Evolutionary conservation across 148 eudicot genomes (phyloP).

Genomic region (Linanthus parryae): DNA sequence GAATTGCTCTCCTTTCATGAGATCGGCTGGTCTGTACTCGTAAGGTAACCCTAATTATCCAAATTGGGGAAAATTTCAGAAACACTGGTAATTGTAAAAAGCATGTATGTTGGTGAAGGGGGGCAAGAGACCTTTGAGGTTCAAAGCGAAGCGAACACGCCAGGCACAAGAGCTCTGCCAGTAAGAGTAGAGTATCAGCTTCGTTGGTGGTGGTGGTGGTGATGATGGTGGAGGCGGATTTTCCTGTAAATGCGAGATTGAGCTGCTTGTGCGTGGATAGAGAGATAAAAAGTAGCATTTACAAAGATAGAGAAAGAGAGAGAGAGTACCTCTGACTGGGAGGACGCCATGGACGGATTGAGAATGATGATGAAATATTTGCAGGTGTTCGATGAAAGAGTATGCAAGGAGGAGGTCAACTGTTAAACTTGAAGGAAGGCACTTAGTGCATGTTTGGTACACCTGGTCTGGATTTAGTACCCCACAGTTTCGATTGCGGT

Average conservation of each 20-base stretch:
- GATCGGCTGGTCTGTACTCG: slow-evolving; percentile 37
- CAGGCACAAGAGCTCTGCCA: slow-evolving; percentile 68
- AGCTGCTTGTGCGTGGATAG: no score
- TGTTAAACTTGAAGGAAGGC: no score
- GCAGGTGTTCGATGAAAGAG: no score
- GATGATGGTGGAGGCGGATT: slow-evolving; percentile 1
- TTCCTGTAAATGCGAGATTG: background rate
- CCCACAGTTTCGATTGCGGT: no score
- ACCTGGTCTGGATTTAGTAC: no score
- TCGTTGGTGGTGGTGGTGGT: slow-evolving; percentile 14
- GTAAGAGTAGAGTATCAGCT: slow-evolving; percentile 39
- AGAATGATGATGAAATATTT: no score
- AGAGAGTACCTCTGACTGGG: no score
- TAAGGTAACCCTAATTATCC: slow-evolving; percentile 25
- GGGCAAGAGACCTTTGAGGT: slow-evolving; percentile 42
- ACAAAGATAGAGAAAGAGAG: no score
- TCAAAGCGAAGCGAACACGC: slow-evolving; percentile 60
- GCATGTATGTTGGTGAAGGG: background rate
- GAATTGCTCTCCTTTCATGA: slow-evolving; percentile 34
- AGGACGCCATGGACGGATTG: no score
- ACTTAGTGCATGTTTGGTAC: no score
- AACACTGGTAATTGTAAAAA: background rate
- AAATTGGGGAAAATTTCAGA: slow-evolving; percentile 3
- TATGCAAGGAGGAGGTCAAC: no score
- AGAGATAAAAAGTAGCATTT: no score